Conservation (phyloP, 345 rosid species). For the Fremontodendron californicum region DNA sequence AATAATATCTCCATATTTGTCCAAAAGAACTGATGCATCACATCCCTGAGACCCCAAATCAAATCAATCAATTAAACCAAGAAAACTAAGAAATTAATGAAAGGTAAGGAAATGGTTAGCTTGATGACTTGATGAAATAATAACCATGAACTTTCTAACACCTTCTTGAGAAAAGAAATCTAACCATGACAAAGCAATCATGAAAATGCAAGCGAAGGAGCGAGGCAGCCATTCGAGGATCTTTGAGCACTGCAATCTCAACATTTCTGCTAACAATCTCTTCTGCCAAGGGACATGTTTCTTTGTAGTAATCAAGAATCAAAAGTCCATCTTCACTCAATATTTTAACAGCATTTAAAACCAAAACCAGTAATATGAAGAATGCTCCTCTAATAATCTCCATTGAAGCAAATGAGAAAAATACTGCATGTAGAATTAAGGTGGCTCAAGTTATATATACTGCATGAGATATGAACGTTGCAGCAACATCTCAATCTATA, state of each 20-base stretch:
- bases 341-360: constrained; percentile 18
- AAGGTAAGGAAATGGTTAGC: neutral
- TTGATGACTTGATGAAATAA: neutral
- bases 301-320: constrained; percentile 55
- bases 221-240: constrained; percentile 84
- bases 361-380: constrained; percentile 18
- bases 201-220: constrained; percentile 81
- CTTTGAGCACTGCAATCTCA: constrained; percentile 49
- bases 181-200: constrained; percentile 78
- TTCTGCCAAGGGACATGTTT: constrained; percentile 68
- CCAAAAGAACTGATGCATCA: constrained; percentile 33
- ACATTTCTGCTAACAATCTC: constrained; percentile 56
- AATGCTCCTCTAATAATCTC: constrained; percentile 21
- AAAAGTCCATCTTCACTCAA: constrained; percentile 32
- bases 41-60: constrained; percentile 20
- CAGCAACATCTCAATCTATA: neutral
- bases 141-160: neutral
- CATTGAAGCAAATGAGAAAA: constrained; percentile 22
- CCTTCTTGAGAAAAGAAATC: neutral
- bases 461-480: neutral
- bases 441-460: neutral
- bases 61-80: neutral
- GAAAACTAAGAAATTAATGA: neutral
- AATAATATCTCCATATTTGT: constrained; percentile 45
- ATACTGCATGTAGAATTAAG: neutral